Conservation (phyloP, 148 eudicot genomes). For the Persicaria tinctoria region DNA sequence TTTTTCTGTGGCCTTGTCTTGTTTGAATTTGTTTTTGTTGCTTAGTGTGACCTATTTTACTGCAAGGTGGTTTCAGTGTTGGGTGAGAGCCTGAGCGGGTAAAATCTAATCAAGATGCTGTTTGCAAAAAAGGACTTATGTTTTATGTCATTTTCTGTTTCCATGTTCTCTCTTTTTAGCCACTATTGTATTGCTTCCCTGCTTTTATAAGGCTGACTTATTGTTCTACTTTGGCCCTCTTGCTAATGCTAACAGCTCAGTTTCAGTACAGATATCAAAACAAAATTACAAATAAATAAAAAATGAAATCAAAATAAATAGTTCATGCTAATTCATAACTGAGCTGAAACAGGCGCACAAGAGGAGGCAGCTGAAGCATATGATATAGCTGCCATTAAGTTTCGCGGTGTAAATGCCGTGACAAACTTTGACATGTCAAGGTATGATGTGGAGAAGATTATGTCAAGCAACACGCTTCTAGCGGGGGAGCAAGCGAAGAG, state of each 20-base stretch:
- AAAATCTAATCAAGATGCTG: not conserved
- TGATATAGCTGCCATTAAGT: conserved; percentile 87
- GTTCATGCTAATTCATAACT: not conserved
- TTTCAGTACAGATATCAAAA: not conserved
- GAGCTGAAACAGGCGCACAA: conserved; percentile 52
- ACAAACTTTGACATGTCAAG: conserved; percentile 77
- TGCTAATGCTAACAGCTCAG: not conserved
- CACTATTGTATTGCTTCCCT: conserved; percentile 27
- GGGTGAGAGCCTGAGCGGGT: too few species aligned
- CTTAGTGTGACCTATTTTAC: too few species aligned
- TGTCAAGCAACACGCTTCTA: conserved; percentile 53
- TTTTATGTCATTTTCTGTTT: too few species aligned
- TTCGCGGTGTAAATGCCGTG: conserved; percentile 73
- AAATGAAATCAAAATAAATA: too few species aligned
- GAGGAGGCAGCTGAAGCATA: conserved; percentile 99
- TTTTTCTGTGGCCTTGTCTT: not conserved
- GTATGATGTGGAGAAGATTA: conserved; percentile 65
- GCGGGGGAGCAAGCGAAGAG: conserved; percentile 60
- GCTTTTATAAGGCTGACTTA: conserved; percentile 36
- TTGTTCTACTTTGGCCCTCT: conserved; percentile 9
- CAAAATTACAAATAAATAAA: too few species aligned
- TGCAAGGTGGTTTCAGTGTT: too few species aligned
- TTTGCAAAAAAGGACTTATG: not conserved
- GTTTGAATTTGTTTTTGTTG: too few species aligned
- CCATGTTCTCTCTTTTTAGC: conserved; percentile 19